Evolutionary conservation across 768 basidiomycete genomes (phyloP).

Genomic region (Cyathus striatus): DNA sequence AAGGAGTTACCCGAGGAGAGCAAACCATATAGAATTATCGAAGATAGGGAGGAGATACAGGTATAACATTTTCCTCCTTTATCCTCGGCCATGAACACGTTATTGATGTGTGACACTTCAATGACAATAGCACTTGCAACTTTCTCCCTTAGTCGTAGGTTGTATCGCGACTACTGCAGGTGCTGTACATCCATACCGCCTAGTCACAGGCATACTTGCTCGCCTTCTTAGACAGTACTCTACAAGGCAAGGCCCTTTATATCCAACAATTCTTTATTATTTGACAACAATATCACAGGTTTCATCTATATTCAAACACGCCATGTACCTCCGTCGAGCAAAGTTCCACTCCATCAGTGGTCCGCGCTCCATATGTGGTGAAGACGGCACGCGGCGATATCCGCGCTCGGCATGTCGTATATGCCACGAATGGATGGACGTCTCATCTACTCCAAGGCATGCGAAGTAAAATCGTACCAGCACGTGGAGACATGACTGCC

Average conservation of each 20-base stretch:
- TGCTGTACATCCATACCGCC: constrained; percentile 65
- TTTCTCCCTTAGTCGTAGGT: constrained; percentile 41
- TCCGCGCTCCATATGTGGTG: constrained; percentile 40
- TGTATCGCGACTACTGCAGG: constrained; percentile 52
- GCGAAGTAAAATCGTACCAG: constrained; percentile 58
- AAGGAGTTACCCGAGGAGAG: constrained; percentile 49
- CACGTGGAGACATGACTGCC: constrained; percentile 58
- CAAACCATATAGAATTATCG: constrained; percentile 23
- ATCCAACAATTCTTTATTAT: neutral
- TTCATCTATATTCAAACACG: constrained; percentile 54
- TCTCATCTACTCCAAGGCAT: constrained; percentile 65
- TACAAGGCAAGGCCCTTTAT: neutral
- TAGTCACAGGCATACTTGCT: constrained; percentile 54
- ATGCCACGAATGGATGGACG: constrained; percentile 85
- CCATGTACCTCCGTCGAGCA: constrained; percentile 48
- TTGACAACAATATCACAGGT: constrained; percentile 27
- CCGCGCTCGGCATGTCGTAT: constrained; percentile 59
- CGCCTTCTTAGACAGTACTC: constrained; percentile 46
- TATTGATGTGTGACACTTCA: neutral
- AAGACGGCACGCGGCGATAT: constrained; percentile 58
- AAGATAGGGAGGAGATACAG: constrained; percentile 20
- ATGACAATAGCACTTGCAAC: constrained; percentile 40
- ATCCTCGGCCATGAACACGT: too few relatives aligned
- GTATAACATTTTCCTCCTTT: constrained; percentile 15
- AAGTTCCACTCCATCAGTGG: neutral